Evolutionary conservation across 805 yeast genomes (phyloP), one percentile per base, ranked within the genome.

Genomic region (Nakazawaea ishiwadae): DNA sequence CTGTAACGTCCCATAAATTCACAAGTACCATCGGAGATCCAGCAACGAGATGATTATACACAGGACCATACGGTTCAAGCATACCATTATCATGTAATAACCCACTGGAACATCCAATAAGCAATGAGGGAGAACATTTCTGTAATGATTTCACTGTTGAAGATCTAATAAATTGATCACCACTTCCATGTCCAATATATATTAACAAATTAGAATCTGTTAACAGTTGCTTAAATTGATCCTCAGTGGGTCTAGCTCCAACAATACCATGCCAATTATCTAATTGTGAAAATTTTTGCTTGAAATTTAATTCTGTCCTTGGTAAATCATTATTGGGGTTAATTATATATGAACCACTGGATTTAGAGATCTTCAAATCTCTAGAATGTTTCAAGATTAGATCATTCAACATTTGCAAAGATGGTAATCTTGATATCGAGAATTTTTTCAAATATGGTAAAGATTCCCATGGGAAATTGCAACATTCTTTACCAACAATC

Each of bases 1-100:
- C 98, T 0, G 98, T 93, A 4, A 93, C 97, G 59, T 89, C 96
- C 99, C 99, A 93, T 43, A 93, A 61, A 52, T 87, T 88, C 0
- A 87, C 96, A 28, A 93, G 63, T 1, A 88, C 71, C 79, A 84
- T 71, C 0, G 96, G 93, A 36, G 87, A 76, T 0, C 96, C 95
- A 17, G 89, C 93, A 8, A 75, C 64, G 20, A 93, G 58, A 68
- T 89, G 89, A 38, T 84, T 78, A 49, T 75, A 72, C 0, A 88
- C 74, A 3, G 91, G 84, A 1, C 97, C 96, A 48, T 74, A 70
- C 0, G 93, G 81, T 47, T 80, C 87, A 44, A 84, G 68, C 6
- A 69, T 56, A 2, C 90, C 93, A 42, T 69, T 68, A 9, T 60
- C 60, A 15, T 70, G 68, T 37, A 87, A 60, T 0, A 75, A 65